Evolutionary conservation across 257 asterid genomes (phyloP).

Genomic region (Capsicum pubescens): DNA sequence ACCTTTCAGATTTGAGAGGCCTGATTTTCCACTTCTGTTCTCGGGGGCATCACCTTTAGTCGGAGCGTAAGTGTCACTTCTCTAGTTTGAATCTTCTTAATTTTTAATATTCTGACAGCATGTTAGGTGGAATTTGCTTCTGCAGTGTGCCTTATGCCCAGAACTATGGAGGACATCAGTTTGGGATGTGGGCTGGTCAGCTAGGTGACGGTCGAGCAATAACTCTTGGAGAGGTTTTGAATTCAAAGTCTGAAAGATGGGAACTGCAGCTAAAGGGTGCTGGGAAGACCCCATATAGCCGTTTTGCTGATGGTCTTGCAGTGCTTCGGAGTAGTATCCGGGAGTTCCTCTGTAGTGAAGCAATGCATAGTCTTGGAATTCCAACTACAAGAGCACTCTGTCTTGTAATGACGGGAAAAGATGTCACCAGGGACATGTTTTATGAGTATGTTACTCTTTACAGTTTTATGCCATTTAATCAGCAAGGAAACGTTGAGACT

Average conservation of each 20-base stretch:
- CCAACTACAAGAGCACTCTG: conserved; percentile 99
- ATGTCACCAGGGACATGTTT: conserved; percentile 91
- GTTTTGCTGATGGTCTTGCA: conserved; percentile 99
- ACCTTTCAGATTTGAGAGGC: conserved; percentile 78
- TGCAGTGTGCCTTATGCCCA: conserved; percentile 82
- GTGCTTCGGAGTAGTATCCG: conserved; percentile 94
- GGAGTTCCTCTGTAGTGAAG: conserved; percentile 98
- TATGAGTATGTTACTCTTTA: conserved; percentile 72
- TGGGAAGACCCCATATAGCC: conserved; percentile 96
- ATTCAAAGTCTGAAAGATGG: conserved; percentile 80
- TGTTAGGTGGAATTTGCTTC: conserved; percentile 21
- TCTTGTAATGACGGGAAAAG: conserved; percentile 86
- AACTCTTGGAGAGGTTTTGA: conserved; percentile 88
- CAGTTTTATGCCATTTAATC: conserved; percentile 17
- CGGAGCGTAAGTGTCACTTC: conserved; percentile 67
- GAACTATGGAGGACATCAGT: conserved; percentile 99
- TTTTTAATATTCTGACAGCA: background rate
- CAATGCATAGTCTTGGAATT: conserved; percentile 92
- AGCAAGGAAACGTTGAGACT: background rate
- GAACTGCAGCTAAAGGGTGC: conserved; percentile 98
- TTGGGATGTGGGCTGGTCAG: conserved; percentile 99
- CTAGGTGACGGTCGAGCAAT: conserved; percentile 98
- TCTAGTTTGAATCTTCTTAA: background rate
- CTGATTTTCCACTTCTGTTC: conserved; percentile 77
- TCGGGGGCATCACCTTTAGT: conserved; percentile 73